Percentiles rank a stretch among this genome's conserved stretches.
Conservation (phyloP, 371 early-diverging fungal genomes). For the Apophysomyces ossiformis region DNA sequence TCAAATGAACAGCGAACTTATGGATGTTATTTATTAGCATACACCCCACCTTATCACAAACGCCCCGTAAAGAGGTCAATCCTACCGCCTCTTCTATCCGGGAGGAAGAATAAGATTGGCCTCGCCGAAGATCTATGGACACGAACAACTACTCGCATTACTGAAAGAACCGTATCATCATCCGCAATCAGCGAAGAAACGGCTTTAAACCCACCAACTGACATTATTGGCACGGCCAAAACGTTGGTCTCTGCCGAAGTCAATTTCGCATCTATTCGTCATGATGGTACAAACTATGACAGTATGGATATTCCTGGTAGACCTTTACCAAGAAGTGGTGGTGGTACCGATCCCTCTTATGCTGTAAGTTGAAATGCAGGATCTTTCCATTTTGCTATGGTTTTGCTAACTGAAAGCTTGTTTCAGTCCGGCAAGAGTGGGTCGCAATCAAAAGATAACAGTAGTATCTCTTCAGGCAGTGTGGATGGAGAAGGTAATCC, state of each 20-base stretch:
- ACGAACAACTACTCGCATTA: conserved; percentile 14
- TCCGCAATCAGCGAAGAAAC: conserved; percentile 2
- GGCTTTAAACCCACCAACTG: conserved; percentile 23
- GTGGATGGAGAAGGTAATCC: conserved; percentile 13
- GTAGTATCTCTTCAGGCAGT: conserved; percentile 21
- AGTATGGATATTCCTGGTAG: conserved; percentile 43
- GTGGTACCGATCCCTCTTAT: neutral
- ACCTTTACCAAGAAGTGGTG: conserved; percentile 25
- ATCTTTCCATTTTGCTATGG: conserved; percentile 1
- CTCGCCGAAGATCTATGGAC: conserved; percentile 18
- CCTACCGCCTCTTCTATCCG: conserved; percentile 23
- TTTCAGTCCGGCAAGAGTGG: neutral
- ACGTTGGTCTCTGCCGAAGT: conserved; percentile 31
- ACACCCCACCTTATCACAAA: conserved; percentile 24
- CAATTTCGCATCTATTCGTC: conserved; percentile 18
- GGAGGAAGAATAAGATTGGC: conserved; percentile 15
- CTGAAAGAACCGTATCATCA: neutral
- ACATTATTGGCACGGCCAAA: conserved; percentile 43
- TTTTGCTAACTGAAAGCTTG: neutral
- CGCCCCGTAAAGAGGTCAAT: conserved; percentile 26
- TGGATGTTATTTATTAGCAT: conserved; percentile 13
- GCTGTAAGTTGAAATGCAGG: conserved; percentile 10
- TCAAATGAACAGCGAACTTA: neutral
- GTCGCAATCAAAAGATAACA: conserved; percentile 6
- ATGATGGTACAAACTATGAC: conserved; percentile 33